A percentile compares a stretch with the other conserved stretches of the same genome.
phyloP scores from a whole-genome alignment of 2,329 filamentous ascomycete genomes.

The Karstenula rhodostoma region DNA sequence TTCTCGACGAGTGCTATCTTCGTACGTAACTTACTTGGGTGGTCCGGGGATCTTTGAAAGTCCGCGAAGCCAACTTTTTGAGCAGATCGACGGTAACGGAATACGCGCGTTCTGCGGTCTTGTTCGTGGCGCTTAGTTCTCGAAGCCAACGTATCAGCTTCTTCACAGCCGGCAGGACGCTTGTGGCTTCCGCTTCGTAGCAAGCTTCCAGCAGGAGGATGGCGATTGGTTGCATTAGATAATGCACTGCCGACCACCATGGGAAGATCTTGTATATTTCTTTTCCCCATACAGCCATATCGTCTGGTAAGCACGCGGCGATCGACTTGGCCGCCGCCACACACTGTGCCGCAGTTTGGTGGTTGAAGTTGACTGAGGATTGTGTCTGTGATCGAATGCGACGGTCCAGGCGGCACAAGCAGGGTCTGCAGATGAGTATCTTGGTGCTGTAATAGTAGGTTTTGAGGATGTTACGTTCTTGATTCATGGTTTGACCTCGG shows the following conservation, averaged over 20 bases:
- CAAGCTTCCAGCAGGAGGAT: conserved; percentile 50
- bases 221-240: conserved; percentile 49
- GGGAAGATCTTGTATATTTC: conserved; percentile 34
- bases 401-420: conserved; percentile 46
- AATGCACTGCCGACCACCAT: conserved; percentile 53
- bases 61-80: conserved; percentile 20
- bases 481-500: conserved; percentile 10
- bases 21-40: neutral
- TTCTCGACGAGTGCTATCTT: neutral
- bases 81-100: conserved; percentile 27
- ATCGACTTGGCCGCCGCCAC: conserved; percentile 45
- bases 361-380: conserved; percentile 42
- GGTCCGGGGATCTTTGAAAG: conserved; percentile 20
- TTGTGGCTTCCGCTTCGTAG: conserved; percentile 32
- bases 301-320: conserved; percentile 43
- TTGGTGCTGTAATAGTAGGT: conserved; percentile 32
- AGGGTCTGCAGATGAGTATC: conserved; percentile 51
- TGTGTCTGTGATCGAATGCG: conserved; percentile 41
- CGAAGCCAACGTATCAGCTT: conserved; percentile 47
- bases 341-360: conserved; percentile 41
- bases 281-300: conserved; percentile 1
- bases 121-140: conserved; percentile 38
- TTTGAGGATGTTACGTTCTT: conserved; percentile 29
- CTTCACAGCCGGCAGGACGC: conserved; percentile 36
- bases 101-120: conserved; percentile 43